These are phyloP conservation scores for Trypanosoma boissoni DNA, from an alignment of 208 protist genomes.

Conservation along the genomic window DNA sequence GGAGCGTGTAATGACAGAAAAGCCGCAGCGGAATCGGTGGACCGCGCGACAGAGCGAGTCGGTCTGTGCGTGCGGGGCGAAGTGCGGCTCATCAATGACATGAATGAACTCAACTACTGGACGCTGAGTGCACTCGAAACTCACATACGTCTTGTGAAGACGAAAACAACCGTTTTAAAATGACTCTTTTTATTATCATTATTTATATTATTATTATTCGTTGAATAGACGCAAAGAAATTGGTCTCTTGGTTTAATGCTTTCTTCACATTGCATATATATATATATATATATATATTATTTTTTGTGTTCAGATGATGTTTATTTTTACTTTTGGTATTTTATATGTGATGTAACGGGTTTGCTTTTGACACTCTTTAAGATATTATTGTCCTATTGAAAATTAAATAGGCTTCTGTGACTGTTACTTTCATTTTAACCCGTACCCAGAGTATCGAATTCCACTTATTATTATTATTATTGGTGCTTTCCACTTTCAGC, in stretches of 20 bases:
- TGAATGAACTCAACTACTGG: slow-evolving; percentile 65
- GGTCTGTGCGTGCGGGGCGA: slow-evolving; percentile 37
- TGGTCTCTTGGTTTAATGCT: too few relatives aligned
- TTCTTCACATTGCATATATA: neutral
- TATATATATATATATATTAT: slow-evolving; percentile 5
- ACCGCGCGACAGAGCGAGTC: neutral
- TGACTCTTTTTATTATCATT: too few relatives aligned
- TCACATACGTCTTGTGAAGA: slow-evolving; percentile 30
- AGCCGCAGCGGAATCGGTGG: neutral
- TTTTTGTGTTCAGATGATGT: slow-evolving; percentile 6
- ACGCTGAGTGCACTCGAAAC: slow-evolving; percentile 46
- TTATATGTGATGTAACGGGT: too few relatives aligned
- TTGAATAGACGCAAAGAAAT: too few relatives aligned
- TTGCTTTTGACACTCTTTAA: neutral
- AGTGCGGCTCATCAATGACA: slow-evolving; percentile 32
- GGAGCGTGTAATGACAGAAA: neutral
- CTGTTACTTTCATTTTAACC: too few relatives aligned
- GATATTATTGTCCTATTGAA: slow-evolving; percentile 3
- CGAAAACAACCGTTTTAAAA: neutral
- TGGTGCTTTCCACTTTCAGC: slow-evolving; percentile 1
- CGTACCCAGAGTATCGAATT: slow-evolving; percentile 3
- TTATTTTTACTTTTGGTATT: slow-evolving; percentile 14
- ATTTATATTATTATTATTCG: too few relatives aligned
- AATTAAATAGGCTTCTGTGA: too few relatives aligned
- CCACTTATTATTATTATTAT: slow-evolving; percentile 7